These are phyloP conservation scores for Inonotus hispidus DNA, from an alignment of 1,284 basidiomycete genomes.

Conservation along the genomic window DNA sequence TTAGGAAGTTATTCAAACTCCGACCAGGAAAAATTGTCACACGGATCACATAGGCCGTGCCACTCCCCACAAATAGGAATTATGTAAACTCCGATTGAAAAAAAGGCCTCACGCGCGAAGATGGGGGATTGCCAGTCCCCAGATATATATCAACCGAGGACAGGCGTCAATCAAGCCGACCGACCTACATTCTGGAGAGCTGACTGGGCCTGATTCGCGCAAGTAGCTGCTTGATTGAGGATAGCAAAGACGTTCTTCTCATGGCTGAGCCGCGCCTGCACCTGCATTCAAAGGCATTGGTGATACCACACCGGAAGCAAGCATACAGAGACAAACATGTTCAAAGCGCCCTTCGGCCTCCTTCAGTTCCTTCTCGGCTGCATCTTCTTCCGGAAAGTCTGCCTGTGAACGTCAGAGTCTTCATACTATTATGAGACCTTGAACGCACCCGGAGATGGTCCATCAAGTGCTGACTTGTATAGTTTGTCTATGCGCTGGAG, in stretches of 20 bases:
- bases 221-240: constrained; percentile 8
- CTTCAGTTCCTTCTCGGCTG: constrained; percentile 13
- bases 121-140: too few relatives aligned
- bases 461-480: constrained; percentile 13
- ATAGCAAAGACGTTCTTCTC: constrained; percentile 11
- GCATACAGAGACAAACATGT: constrained; percentile 1
- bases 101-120: too few relatives aligned
- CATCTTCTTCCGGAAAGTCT: constrained; percentile 20
- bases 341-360: constrained; percentile 11
- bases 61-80: too few relatives aligned
- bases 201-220: constrained; percentile 9
- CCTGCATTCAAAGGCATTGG: background rate
- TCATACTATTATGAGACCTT: background rate
- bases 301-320: background rate
- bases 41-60: too few relatives aligned
- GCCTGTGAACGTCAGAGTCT: background rate
- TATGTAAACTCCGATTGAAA: too few relatives aligned
- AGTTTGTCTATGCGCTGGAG: constrained; percentile 6
- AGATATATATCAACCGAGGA: too few relatives aligned
- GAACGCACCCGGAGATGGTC: constrained; percentile 15
- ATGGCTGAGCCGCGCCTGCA: constrained; percentile 7
- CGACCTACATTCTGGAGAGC: constrained; percentile 14
- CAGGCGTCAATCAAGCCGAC: background rate
- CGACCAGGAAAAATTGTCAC: too few relatives aligned
- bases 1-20: too few relatives aligned